Conservation (phyloP, 257 asterid species). For the Primulina eburnea region DNA sequence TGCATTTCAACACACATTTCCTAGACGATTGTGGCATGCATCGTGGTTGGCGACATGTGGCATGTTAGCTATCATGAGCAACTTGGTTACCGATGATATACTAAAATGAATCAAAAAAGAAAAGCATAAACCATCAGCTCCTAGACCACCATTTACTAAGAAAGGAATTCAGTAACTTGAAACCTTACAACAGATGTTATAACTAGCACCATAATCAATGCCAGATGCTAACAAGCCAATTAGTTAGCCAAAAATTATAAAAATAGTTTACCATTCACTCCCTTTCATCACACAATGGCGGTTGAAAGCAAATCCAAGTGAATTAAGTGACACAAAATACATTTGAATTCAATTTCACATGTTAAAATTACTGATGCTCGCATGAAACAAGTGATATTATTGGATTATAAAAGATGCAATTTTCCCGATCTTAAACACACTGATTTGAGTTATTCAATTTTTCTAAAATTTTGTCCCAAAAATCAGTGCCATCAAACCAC, state of each 20-base stretch:
- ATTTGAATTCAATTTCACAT: background rate
- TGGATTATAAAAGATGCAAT: background rate
- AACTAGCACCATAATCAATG: background rate
- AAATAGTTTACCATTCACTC: background rate
- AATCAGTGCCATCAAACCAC: background rate
- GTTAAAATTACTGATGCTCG: background rate
- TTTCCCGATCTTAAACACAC: background rate
- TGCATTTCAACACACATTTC: background rate
- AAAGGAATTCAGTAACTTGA: conserved; percentile 3
- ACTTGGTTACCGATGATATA: background rate
- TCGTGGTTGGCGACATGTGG: background rate
- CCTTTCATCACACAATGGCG: background rate
- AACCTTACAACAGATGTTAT: background rate
- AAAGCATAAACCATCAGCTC: background rate
- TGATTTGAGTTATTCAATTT: background rate
- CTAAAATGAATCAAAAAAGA: background rate
- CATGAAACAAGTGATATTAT: background rate
- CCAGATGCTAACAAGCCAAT: conserved; percentile 7
- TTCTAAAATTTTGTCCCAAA: background rate
- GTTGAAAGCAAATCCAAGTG: conserved; percentile 15
- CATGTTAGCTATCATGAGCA: background rate
- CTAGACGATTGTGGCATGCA: background rate
- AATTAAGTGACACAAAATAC: background rate
- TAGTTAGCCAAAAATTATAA: conserved; percentile 11
- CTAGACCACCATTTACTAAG: background rate